Percentiles rank a stretch among this genome's conserved stretches.
Conservation (phyloP, 2,329 filamentous ascomycete genomes). For the Ceratocystis albifundus region DNA sequence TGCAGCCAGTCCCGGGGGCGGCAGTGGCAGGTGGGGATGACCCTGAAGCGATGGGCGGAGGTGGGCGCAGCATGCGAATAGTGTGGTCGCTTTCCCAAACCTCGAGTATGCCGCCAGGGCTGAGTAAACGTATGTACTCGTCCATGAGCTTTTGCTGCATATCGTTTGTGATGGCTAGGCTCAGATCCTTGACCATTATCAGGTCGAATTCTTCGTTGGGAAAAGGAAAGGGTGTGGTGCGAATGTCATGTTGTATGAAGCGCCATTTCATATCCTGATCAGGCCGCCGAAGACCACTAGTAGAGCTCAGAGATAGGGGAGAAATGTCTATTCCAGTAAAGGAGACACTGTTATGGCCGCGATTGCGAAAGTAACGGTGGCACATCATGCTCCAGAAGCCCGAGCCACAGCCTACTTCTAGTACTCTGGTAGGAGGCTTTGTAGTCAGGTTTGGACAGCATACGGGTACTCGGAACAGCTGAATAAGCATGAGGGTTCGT, state of each 20-base stretch:
- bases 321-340: conserved; percentile 79
- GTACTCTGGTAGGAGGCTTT: conserved; percentile 60
- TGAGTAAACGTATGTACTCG: conserved; percentile 66
- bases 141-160: conserved; percentile 48
- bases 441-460: conserved; percentile 57
- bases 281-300: conserved; percentile 35
- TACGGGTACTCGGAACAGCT: conserved; percentile 69
- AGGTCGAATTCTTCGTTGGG: conserved; percentile 71
- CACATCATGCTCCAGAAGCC: conserved; percentile 86
- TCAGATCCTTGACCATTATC: conserved; percentile 77
- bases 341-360: conserved; percentile 56
- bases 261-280: conserved; percentile 72
- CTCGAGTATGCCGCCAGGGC: conserved; percentile 68
- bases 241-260: conserved; percentile 79
- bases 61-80: conserved; percentile 70
- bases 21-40: conserved; percentile 25
- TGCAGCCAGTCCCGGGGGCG: conserved; percentile 27
- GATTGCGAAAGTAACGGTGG: conserved; percentile 62
- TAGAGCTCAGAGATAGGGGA: conserved; percentile 45
- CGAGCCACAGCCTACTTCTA: conserved; percentile 79
- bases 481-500: conserved; percentile 67
- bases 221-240: conserved; percentile 65
- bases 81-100: conserved; percentile 83
- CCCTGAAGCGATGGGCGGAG: conserved; percentile 45
- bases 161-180: conserved; percentile 50